A percentile compares a stretch with the other conserved stretches of the same genome.
Evolutionary conservation across 2,329 filamentous ascomycete species (phyloP).

Genomic region (Sphaerulina vaccinii): DNA sequence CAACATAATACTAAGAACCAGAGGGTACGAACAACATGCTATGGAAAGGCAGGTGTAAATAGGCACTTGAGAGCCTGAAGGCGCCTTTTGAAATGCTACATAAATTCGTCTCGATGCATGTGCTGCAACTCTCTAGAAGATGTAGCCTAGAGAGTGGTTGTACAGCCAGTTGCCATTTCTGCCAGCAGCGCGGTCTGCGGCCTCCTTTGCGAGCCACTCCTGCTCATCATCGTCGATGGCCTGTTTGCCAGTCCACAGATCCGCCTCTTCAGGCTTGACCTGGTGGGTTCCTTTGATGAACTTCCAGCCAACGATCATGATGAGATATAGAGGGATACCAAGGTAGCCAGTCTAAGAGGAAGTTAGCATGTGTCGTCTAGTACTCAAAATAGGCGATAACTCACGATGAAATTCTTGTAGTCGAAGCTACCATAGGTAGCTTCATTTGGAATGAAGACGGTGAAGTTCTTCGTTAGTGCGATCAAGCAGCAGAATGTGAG

Average conservation of each 20-base stretch:
- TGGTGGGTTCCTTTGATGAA: constrained; percentile 59
- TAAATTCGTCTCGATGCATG: not conserved
- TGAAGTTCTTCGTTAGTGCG: constrained; percentile 78
- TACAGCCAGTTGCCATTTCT: constrained; percentile 25
- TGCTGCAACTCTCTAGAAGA: constrained; percentile 26
- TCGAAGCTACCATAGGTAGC: constrained; percentile 58
- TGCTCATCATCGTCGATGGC: constrained; percentile 58
- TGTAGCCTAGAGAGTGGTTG: constrained; percentile 30
- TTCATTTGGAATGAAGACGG: constrained; percentile 59
- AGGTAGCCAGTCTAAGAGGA: constrained; percentile 56
- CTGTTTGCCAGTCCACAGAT: constrained; percentile 60
- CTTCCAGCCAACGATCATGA: constrained; percentile 63
- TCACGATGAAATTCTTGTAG: constrained; percentile 68
- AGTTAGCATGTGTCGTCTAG: constrained; percentile 1
- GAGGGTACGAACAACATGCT: no score
- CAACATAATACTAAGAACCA: no score
- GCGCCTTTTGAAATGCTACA: not conserved
- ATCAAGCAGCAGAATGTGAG: constrained; percentile 71
- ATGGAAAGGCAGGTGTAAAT: no score
- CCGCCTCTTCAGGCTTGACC: constrained; percentile 54
- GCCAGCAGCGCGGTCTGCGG: constrained; percentile 30
- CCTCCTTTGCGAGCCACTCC: constrained; percentile 35
- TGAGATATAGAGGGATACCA: constrained; percentile 71
- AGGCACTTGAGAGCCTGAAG: no score
- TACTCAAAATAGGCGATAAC: constrained; percentile 41